Evolutionary conservation across 2,329 filamentous ascomycete species (phyloP).

Genomic region (Phialophora tarda): DNA sequence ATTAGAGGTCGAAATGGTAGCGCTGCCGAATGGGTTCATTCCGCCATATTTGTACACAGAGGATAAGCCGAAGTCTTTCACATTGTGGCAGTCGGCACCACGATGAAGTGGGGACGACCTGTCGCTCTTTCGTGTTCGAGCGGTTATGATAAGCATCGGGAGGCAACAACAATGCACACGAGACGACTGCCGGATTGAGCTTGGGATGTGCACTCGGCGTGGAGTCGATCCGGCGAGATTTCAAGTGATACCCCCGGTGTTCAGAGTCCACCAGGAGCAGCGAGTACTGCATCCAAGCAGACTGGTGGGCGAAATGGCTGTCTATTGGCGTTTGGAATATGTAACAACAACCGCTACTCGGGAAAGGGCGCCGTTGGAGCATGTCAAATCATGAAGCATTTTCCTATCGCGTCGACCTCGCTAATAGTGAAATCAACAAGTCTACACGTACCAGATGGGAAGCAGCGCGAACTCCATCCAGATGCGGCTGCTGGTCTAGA

Average conservation of each 20-base stretch:
- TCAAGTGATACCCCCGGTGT: background rate
- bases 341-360: background rate
- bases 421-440: background rate
- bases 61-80: slow-evolving; percentile 33
- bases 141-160: background rate
- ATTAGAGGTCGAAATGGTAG: slow-evolving; percentile 34
- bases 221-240: background rate
- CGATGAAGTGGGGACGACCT: background rate
- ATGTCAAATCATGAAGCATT: background rate
- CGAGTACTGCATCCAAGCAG: background rate
- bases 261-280: background rate
- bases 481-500: background rate
- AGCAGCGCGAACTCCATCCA: background rate
- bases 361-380: background rate
- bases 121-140: background rate
- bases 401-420: background rate
- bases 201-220: background rate
- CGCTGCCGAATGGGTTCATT: slow-evolving; percentile 38
- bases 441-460: background rate
- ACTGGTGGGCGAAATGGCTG: background rate
- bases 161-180: background rate
- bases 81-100: slow-evolving; percentile 34
- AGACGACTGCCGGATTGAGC: background rate
- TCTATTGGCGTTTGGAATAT: background rate
- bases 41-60: slow-evolving; percentile 40